Percentiles rank a stretch among this genome's conserved stretches.
These are phyloP conservation scores for Mortierella sp. DNA, from an alignment of 371 early-diverging fungal species.

Conservation along the genomic window DNA sequence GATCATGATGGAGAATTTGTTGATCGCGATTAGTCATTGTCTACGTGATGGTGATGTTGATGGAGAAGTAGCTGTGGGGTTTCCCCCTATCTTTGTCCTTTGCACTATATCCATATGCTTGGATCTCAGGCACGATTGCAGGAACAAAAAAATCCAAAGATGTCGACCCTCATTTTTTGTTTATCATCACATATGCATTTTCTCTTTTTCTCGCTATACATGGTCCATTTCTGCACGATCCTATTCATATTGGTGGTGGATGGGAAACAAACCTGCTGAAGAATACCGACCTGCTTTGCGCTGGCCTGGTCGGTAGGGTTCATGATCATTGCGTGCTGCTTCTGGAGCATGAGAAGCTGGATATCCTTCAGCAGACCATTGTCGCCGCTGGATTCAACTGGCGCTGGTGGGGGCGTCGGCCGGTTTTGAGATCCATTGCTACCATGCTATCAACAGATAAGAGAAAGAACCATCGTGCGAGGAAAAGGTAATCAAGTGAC, in stretches of 20 bases:
- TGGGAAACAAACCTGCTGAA: slow-evolving; percentile 47
- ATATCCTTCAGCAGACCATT: slow-evolving; percentile 44
- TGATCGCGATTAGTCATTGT: background rate
- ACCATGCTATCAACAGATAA: slow-evolving; percentile 4
- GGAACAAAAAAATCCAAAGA: background rate
- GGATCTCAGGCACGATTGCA: background rate
- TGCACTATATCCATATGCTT: background rate
- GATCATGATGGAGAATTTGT: slow-evolving; percentile 22
- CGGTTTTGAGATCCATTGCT: slow-evolving; percentile 21
- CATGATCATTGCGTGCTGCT: slow-evolving; percentile 45
- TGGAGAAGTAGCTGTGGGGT: background rate
- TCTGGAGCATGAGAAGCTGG: slow-evolving; percentile 47
- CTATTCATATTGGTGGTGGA: background rate
- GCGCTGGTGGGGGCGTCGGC: slow-evolving; percentile 6
- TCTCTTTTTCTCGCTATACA: slow-evolving; percentile 8
- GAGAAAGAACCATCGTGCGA: background rate
- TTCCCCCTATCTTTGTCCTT: background rate
- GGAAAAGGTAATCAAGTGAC: background rate
- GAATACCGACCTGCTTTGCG: slow-evolving; percentile 47
- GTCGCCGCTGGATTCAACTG: slow-evolving; percentile 25
- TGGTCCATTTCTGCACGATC: background rate
- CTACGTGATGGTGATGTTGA: background rate
- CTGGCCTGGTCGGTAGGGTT: slow-evolving; percentile 44
- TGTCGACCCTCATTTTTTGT: slow-evolving; percentile 13
- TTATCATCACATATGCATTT: slow-evolving; percentile 15